Conservation (phyloP, 495 filamentous ascomycete species). For the Penicillium taxi region DNA sequence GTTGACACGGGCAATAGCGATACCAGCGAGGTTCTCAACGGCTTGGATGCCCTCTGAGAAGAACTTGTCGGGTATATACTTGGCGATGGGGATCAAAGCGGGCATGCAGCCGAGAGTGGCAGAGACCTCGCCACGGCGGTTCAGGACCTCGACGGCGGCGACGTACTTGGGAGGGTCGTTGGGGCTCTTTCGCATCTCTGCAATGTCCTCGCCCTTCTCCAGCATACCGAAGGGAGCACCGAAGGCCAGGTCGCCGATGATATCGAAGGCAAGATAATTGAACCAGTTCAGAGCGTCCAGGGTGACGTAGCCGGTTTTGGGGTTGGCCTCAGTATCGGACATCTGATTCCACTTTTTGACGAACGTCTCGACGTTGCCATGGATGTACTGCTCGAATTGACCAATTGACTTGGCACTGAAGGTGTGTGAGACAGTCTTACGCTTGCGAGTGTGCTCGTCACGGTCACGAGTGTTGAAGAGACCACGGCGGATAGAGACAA, state of each 20-base stretch:
- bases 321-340: constrained; percentile 34
- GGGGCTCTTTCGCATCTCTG: constrained; percentile 49
- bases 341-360: constrained; percentile 64
- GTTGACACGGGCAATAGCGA: constrained; percentile 74
- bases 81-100: constrained; percentile 41
- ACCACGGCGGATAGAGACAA: constrained; percentile 77
- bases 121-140: constrained; percentile 48
- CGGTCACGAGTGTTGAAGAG: constrained; percentile 88
- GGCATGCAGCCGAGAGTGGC: constrained; percentile 43
- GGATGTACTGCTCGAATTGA: constrained; percentile 88
- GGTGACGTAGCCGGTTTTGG: constrained; percentile 45
- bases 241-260: constrained; percentile 62
- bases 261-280: constrained; percentile 90
- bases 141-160: constrained; percentile 46
- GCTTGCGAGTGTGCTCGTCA: constrained; percentile 77
- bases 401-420: constrained; percentile 75
- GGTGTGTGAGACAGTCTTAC: constrained; percentile 81
- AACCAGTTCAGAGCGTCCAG: constrained; percentile 86
- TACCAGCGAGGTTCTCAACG: constrained; percentile 45
- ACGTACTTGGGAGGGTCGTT: constrained; percentile 38
- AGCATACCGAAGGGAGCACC: constrained; percentile 50
- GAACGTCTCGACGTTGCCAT: constrained; percentile 67
- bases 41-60: constrained; percentile 44
- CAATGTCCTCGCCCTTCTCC: constrained; percentile 47
- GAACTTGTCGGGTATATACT: constrained; percentile 46